These are phyloP conservation scores for Kuraishia piskuri DNA, from an alignment of 805 yeast species.

Conservation along the genomic window DNA sequence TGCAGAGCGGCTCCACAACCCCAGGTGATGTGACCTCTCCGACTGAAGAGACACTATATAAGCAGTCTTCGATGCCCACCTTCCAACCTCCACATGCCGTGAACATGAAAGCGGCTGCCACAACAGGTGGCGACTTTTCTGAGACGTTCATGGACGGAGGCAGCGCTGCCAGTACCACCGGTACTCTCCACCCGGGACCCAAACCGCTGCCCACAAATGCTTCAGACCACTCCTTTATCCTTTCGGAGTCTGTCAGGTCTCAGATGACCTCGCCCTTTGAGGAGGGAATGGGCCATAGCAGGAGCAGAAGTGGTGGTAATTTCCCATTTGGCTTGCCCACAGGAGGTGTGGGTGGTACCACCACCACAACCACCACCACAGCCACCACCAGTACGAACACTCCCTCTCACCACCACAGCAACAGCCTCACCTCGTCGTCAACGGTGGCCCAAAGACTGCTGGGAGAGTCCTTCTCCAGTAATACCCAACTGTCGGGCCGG, in stretches of 20 bases:
- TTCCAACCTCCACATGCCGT: conserved; percentile 4
- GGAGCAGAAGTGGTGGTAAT: neutral
- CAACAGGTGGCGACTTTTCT: neutral
- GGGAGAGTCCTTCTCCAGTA: neutral
- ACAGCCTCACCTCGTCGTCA: neutral
- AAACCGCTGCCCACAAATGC: neutral
- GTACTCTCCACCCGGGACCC: too few relatives aligned
- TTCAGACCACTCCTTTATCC: conserved; percentile 8
- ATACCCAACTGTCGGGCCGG: neutral
- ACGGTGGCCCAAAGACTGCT: neutral
- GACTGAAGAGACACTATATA: conserved; percentile 5
- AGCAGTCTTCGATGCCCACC: conserved; percentile 9
- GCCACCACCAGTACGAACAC: neutral
- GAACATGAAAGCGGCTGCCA: neutral
- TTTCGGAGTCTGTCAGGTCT: conserved; percentile 9
- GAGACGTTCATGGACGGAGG: too few relatives aligned
- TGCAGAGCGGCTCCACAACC: neutral
- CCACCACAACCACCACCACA: neutral
- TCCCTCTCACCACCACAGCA: neutral
- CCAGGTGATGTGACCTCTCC: conserved; percentile 2
- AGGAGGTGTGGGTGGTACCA: too few relatives aligned
- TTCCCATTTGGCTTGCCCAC: too few relatives aligned
- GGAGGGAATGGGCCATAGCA: neutral
- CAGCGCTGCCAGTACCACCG: too few relatives aligned
- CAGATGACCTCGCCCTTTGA: conserved; percentile 3